Evolutionary conservation across 331 rosid genomes (phyloP), one percentile per base, ranked within the genome.

Genomic region (Arachis monticola): DNA sequence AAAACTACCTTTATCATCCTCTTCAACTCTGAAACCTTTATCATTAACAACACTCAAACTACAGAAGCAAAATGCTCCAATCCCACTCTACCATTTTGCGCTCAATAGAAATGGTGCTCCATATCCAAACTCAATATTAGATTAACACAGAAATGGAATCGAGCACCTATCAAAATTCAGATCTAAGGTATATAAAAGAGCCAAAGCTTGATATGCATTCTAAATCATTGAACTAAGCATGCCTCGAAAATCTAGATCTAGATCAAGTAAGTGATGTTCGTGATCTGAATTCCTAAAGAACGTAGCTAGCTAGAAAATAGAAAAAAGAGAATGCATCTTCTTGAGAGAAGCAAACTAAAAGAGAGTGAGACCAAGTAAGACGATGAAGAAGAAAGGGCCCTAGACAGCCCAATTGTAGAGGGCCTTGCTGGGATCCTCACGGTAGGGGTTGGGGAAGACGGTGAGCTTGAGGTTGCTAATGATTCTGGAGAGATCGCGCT

Each of bases 311-410:
- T 10, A 62, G 8, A 0, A 11, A 48, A 48, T 10, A 2, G 48
- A 8, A 46, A 70, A 30, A 12, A 60, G 6, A 8, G 0, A 42
- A 9, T 41, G 53, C 38, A 93, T 97, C 99, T 94, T 92, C 80
- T 94, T 92, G 69, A 94, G 93, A 61, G 97, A 92, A 0, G 99
- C 99, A 61, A 97, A 95, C 99, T 97, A 95, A 1, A 97, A 95
- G 51, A 95, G 91, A 57, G 83, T 74, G 22, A 95, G 99, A 46
- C 97, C 99, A 10, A 95, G 81, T 64, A 92, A 92, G 30, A 95
- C 97, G 61, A 95, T 95, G 84, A 95, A 95, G 88, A 95, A 95
- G 88, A 95, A 95, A 0, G 22, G 99, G 0, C 99, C 99, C 99
- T 97, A 95, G 0, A 95, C 97, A 86, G 92, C 99, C 99, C 99